Evolutionary conservation across 805 yeast species (phyloP), one percentile per base, ranked within the genome.

Genomic region (Starmera caribaea): DNA sequence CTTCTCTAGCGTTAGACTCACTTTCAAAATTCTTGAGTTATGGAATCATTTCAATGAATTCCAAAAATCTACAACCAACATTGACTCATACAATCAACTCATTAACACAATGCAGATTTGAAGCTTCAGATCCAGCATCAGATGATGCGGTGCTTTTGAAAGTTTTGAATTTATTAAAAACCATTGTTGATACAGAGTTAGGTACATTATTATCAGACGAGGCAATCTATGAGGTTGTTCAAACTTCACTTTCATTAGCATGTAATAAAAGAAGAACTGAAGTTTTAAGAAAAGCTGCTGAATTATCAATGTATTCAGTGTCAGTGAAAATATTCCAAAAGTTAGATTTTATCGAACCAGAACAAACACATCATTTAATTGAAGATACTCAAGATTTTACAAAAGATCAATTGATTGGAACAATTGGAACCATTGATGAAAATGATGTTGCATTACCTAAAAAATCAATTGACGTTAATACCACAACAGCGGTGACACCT

Each of bases 261-360:
- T 86, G 95, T 53, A 95, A 92, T 57, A 85, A 86, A 62, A 74
- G 89, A 56, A 74, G 97, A 57, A 80, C 95, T 43, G 97, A 90
- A 49, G 85, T 89, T 8, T 69, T 92, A 42, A 70, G 97, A 51
- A 75, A 81, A 44, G 82, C 95, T 0, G 97, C 97, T 0, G 97
- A 89, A 54, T 73, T 82, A 65, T 73, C 95, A 1, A 71, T 87
- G 70, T 66, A 74, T 31, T 62, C 78, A 2, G 79, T 88, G 36
- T 79, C 95, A 0, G 71, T 78, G 32, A 69, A 74, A 40, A 70
- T 88, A 7, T 88, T 88, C 57, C 61, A 68, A 31, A 77, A 76
- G 42, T 61, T 89, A 36, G 69, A 69, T 34, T 59, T 61, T 17
- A 69, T 85, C 17, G 79, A 73, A 45, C 76, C 80, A 37, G 64